These are phyloP conservation scores for Colletotrichum godetiae DNA, from an alignment of 2,329 filamentous ascomycete species.

Conservation along the genomic window DNA sequence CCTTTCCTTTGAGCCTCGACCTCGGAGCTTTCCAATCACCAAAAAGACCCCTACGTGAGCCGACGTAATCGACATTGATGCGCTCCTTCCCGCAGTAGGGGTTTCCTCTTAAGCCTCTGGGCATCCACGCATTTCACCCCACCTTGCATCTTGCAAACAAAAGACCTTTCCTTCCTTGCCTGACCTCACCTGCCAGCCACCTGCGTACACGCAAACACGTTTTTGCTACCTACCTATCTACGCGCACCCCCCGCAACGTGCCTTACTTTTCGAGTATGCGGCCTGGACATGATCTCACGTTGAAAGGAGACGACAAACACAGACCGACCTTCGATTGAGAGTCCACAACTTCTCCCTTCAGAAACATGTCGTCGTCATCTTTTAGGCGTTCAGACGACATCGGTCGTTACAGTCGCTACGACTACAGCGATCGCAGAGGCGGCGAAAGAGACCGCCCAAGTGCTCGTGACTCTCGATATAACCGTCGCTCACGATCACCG, in stretches of 20 bases:
- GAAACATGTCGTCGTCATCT: background rate
- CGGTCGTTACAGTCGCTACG: constrained; percentile 14
- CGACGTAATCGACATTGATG: background rate
- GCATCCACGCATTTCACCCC: background rate
- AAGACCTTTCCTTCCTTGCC: background rate
- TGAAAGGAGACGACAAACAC: background rate
- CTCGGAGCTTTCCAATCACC: background rate
- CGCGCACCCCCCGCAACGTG: background rate
- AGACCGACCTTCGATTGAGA: background rate
- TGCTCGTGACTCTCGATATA: constrained; percentile 6
- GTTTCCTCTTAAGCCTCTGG: background rate
- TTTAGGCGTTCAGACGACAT: constrained; percentile 14
- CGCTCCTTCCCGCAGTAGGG: background rate
- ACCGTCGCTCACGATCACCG: background rate
- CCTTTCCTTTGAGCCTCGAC: background rate
- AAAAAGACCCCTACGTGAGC: background rate
- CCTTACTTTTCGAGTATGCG: background rate
- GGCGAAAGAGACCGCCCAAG: constrained; percentile 20
- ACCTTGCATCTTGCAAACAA: background rate
- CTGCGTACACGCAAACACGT: background rate
- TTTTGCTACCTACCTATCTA: background rate
- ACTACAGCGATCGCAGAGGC: constrained; percentile 25
- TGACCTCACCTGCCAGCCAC: background rate
- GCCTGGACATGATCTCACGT: background rate
- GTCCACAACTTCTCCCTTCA: background rate